Evolutionary conservation across 192 early-diverging fungal species (phyloP).

Genomic region (Phycomyces blakesleeanus): DNA sequence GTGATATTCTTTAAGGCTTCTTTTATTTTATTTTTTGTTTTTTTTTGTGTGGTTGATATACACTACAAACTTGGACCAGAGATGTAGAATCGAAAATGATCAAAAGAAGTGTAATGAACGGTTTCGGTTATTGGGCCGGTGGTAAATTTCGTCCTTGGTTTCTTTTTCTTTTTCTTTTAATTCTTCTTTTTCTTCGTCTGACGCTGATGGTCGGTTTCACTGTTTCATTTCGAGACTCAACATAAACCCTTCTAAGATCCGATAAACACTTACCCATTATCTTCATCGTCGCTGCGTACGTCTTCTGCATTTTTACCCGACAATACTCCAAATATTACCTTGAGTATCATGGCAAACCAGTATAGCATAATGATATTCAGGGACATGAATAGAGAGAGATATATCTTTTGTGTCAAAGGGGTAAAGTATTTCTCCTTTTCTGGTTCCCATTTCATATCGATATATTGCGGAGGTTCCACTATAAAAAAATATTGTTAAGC

Average conservation of each 20-base stretch:
- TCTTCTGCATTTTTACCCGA: constrained; percentile 64
- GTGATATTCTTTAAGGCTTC: no score
- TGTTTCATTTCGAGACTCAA: background rate
- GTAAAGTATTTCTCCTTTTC: constrained; percentile 49
- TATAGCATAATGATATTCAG: constrained; percentile 66
- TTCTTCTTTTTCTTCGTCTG: background rate
- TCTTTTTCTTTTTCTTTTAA: no score
- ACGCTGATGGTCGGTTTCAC: background rate
- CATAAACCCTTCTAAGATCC: background rate
- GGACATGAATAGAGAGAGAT: constrained; percentile 53
- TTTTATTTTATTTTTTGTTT: no score
- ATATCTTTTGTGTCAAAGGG: constrained; percentile 41
- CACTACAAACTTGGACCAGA: no score
- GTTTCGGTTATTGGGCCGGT: no score
- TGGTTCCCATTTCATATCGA: constrained; percentile 53
- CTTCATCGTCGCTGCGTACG: constrained; percentile 51
- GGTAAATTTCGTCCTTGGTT: no score
- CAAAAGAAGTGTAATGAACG: no score
- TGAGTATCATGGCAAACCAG: constrained; percentile 70
- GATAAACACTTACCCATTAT: background rate
- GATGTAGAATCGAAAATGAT: no score
- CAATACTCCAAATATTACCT: constrained; percentile 55
- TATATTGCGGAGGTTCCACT: constrained; percentile 39
- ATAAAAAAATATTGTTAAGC: background rate
- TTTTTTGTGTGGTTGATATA: no score